Base-by-base conservation (phyloP, 352 stramenopile species). In the Pythium aristosporum region DNA sequence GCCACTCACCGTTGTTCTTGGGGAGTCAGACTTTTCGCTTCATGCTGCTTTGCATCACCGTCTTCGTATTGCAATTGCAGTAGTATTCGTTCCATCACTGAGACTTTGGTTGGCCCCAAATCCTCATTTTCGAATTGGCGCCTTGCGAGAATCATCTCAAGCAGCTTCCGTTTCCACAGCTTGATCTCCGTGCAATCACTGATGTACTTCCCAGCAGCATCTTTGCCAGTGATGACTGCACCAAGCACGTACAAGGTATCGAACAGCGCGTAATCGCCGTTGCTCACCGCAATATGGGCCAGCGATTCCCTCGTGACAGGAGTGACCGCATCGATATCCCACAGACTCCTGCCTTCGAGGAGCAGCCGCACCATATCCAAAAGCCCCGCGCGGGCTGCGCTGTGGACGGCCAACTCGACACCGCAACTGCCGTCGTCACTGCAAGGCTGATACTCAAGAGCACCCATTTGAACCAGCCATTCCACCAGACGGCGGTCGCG, bases 401-500 rank as follows among this genome's bases (percentile, higher is more conserved):
- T 30, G 49, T 56, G 30, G 13, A 56, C 32, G 10, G 49, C 49
- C 15, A 56, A 18, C n/a, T 56, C 49, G 2, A 10, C 23, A n/a
- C 16, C 12, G 10, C 47, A 11, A 39, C 23, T 20, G 9, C 6
- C 44, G 13, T 32, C 21, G 6, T 34, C 44, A 28, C 25, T 5
- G 6, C 4, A 6, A 28, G 49, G 49, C 18, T 56, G 28, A 16
- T 21, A 28, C 1, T 18, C 2, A 5, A 57, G 50, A n/a, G 50
- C 50, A 1, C 50, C 50, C 50, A 57, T 57, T 32, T 57, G 50
- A 18, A 57, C 30, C 8, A 57, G 30, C 30, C 30, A 57, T 20
- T 57, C 50, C 5, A 57, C 32, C 3, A 57, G 11, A 1, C 34
- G 30, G 12, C 11, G 18, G n/a, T 57, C n/a, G 5, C 9, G 50